Evolutionary conservation across 148 eudicot genomes (phyloP), one percentile per base, ranked within the genome.

Genomic region (Heliamphora exappendiculata): DNA sequence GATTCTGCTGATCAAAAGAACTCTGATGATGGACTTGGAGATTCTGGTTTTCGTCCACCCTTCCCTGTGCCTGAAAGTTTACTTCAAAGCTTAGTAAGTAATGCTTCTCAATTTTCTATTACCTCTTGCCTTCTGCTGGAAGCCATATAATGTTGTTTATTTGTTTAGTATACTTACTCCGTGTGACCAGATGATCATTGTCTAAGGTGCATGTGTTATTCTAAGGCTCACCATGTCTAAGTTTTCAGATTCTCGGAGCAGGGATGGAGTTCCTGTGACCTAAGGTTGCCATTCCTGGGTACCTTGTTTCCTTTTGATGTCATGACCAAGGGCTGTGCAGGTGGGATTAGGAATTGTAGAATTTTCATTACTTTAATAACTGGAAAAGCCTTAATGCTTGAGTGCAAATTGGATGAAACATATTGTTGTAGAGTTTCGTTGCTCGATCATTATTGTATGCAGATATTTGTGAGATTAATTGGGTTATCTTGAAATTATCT

Each of bases 171-270:
- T 79, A 78, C 51, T 82, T 82, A 85, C 87, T 84, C 86, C 79
- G 75, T 81, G 83, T 83, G 86, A 84, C 83, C 85, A 80, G 82
- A 78, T 83, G 81, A 73, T 83, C 72, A 78, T 79, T 87, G 75
- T 83, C 77, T 63, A 84, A 85, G 82, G 85, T 88, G 85, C 86
- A 76, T 83, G 78, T 87, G 84, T 84, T 85, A 67, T 83, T 95
- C 90, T 89, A 85, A 91, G 91, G 94, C 92, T 89, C 87, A 88
- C 88, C 78, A 81, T 89, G 90, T 93, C 92, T 86, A 91, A 88
- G 95, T 91, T 92, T 92, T 89, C 99, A 96, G 98, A 96, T 91
- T 88, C 97, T 88, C 73, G 99, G 93, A 91, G 98, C 98, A 85
- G 90, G 76, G 91, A 86, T 62, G 89, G 86, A 82, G 88, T 88